A percentile compares a stretch with the other conserved stretches of the same genome.
Conservation (phyloP, 345 rosid species). For the Luvunga scandens region DNA sequence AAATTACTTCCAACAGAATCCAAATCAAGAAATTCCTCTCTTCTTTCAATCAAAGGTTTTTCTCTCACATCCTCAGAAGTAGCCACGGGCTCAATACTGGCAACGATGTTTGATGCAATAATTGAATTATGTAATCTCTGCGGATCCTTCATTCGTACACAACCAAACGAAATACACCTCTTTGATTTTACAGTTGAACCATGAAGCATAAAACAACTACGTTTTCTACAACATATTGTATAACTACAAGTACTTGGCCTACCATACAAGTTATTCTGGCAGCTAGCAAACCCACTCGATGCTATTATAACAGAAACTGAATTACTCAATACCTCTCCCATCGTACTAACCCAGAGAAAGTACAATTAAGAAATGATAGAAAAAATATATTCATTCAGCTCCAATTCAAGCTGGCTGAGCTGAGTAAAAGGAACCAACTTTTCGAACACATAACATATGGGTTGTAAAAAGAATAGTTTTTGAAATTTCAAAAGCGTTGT, state of each 20-base stretch:
- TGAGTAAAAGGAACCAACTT: slow-evolving; percentile 6
- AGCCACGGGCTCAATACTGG: slow-evolving; percentile 17
- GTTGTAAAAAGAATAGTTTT: neutral
- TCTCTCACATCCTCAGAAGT: slow-evolving; percentile 23
- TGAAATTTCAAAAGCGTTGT: neutral
- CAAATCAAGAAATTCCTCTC: slow-evolving; percentile 16
- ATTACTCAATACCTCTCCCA: slow-evolving; percentile 33
- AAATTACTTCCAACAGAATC: slow-evolving; percentile 17
- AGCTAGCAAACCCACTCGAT: slow-evolving; percentile 25
- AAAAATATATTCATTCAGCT: slow-evolving; percentile 12
- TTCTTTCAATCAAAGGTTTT: neutral
- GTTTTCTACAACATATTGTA: neutral
- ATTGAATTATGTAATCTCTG: neutral
- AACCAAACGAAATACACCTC: slow-evolving; percentile 20
- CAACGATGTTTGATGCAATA: slow-evolving; percentile 9
- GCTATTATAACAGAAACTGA: slow-evolving; percentile 22
- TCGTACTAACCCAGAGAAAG: neutral
- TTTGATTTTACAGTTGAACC: slow-evolving; percentile 25
- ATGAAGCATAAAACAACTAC: slow-evolving; percentile 13
- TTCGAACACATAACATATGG: neutral
- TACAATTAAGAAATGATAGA: neutral
- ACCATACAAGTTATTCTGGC: slow-evolving; percentile 4
- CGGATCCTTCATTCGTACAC: neutral
- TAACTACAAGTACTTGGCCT: slow-evolving; percentile 3
- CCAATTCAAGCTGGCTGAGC: neutral